phyloP scores from a whole-genome alignment of 2,329 filamentous ascomycete genomes.

The Rhinocladiella similis region DNA sequence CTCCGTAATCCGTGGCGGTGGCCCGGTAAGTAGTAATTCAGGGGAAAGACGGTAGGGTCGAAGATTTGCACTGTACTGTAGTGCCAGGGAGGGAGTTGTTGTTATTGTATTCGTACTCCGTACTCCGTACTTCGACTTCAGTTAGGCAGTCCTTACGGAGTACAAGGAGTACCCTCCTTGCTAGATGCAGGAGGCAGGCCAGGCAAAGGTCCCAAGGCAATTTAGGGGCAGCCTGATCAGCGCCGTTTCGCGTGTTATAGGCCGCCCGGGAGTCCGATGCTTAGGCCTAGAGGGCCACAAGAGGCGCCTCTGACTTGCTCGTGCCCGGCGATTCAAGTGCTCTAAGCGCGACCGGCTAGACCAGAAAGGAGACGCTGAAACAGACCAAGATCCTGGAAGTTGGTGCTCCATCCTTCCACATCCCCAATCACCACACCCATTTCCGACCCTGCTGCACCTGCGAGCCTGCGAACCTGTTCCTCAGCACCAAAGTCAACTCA shows the following conservation, averaged over 20 bases:
- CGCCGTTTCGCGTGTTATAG: background rate
- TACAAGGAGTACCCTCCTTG: no score
- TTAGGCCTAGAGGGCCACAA: background rate
- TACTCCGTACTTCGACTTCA: no score
- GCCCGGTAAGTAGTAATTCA: no score
- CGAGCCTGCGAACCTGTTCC: background rate
- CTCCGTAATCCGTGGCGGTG: background rate
- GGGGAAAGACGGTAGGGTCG: background rate
- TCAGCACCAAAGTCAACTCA: background rate
- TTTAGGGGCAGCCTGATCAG: conserved; percentile 1
- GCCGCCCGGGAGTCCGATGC: background rate
- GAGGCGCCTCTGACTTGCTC: background rate
- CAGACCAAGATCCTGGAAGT: conserved; percentile 1
- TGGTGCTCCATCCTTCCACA: background rate
- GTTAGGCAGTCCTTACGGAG: no score
- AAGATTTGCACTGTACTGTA: background rate
- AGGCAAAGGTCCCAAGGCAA: background rate
- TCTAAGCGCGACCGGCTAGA: background rate
- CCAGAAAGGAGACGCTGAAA: conserved; percentile 1
- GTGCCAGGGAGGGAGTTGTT: no score
- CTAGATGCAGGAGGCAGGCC: no score
- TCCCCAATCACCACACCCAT: background rate
- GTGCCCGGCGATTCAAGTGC: background rate
- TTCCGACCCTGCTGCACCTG: background rate
- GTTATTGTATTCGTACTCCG: no score